Conservation (phyloP, 106 monocot species). For the Chionographis japonica region DNA sequence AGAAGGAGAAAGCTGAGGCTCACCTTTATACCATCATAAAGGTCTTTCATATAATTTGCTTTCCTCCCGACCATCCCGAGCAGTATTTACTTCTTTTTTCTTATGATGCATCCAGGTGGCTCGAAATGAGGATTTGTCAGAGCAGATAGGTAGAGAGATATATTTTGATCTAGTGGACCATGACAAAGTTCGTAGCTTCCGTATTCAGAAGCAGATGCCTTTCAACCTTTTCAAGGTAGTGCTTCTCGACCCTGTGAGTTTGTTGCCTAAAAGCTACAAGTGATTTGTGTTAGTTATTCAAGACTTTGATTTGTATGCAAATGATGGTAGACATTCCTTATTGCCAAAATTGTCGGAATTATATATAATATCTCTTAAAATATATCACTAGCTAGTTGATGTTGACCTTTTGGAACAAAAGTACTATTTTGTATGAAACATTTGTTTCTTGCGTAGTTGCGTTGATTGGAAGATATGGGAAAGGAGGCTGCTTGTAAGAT, state of each 20-base stretch:
- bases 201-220: slow-evolving; percentile 86
- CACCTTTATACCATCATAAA: slow-evolving; percentile 98
- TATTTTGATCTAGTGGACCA: slow-evolving; percentile 99
- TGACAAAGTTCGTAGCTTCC: slow-evolving; percentile 95
- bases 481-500: too few relatives aligned
- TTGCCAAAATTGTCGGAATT: too few relatives aligned
- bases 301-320: too few relatives aligned
- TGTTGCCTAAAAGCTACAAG: too few relatives aligned
- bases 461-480: too few relatives aligned
- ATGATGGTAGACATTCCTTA: too few relatives aligned
- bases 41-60: slow-evolving; percentile 31
- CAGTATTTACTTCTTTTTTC: background rate
- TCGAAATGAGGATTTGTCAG: slow-evolving; percentile 71
- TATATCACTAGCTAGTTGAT: too few relatives aligned
- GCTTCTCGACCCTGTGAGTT: background rate
- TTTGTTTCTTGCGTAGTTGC: too few relatives aligned
- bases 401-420: too few relatives aligned
- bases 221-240: slow-evolving; percentile 90
- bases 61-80: background rate
- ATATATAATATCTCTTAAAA: too few relatives aligned
- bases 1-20: slow-evolving; percentile 98
- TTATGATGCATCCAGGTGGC: slow-evolving; percentile 59
- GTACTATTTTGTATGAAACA: too few relatives aligned
- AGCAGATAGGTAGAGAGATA: slow-evolving; percentile 91
- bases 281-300: too few relatives aligned